Conservation (phyloP, 257 asterid genomes). For the Catharanthus roseus region DNA sequence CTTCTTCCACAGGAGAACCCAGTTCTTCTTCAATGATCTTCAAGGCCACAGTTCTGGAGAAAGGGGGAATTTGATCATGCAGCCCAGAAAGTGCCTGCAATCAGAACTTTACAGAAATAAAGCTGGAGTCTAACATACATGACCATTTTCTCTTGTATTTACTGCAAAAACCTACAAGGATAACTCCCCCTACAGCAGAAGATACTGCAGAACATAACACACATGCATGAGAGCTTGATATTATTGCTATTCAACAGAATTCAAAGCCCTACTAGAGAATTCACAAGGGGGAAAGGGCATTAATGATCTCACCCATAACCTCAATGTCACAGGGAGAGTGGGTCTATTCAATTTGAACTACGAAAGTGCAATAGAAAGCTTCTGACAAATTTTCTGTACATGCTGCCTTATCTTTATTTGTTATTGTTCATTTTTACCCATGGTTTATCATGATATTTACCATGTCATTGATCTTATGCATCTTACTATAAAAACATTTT, state of each 20-base stretch:
- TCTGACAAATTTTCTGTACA: too few species aligned
- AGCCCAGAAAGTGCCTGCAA: conserved; percentile 91
- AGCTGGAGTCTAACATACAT: background rate
- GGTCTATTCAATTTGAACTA: too few species aligned
- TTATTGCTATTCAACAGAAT: background rate
- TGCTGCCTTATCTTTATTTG: too few species aligned
- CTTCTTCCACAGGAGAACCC: conserved; percentile 57
- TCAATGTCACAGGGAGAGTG: too few species aligned
- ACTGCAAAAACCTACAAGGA: background rate
- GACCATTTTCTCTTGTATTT: background rate
- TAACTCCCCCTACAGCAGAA: background rate
- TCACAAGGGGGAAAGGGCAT: too few species aligned
- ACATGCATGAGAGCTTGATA: background rate
- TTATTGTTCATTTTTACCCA: too few species aligned
- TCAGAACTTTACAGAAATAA: conserved; percentile 38
- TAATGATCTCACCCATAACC: too few species aligned
- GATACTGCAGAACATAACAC: background rate
- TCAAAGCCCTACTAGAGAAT: too few species aligned
- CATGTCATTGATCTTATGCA: too few species aligned
- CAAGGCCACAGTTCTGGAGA: conserved; percentile 72
- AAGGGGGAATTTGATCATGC: conserved; percentile 90
- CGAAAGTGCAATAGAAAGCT: too few species aligned
- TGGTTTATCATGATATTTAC: too few species aligned
- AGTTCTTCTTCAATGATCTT: conserved; percentile 85
- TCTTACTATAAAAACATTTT: too few species aligned